Percentiles rank a stretch among this genome's conserved stretches.
These are phyloP conservation scores for Dryadomyces sulphureus DNA, from an alignment of 2,329 filamentous ascomycete genomes.

Conservation along the genomic window DNA sequence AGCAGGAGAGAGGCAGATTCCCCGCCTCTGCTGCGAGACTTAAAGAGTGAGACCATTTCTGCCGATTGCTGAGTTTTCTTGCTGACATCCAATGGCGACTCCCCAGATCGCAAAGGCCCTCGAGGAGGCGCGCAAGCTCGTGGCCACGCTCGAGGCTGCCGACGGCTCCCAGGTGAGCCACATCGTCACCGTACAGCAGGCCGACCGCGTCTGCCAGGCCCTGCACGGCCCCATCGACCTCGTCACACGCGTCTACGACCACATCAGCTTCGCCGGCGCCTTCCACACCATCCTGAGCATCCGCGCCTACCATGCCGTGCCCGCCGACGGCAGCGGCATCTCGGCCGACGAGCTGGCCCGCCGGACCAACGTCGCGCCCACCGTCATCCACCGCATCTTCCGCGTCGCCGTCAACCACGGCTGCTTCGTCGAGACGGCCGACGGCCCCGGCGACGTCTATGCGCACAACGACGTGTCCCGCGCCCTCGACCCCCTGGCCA, in stretches of 20 bases:
- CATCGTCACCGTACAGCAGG: neutral
- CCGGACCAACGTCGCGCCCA: neutral
- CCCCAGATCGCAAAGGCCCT: neutral
- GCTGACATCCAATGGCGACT: neutral
- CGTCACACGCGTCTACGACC: neutral
- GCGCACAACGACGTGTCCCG: neutral
- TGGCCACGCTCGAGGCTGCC: conserved; percentile 1
- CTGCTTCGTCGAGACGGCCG: neutral
- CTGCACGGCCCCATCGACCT: neutral
- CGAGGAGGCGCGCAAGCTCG: conserved; percentile 1
- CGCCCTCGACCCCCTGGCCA: neutral
- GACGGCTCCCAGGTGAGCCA: neutral
- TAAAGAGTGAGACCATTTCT: too few species aligned
- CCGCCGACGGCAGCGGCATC: neutral
- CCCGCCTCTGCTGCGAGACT: too few species aligned
- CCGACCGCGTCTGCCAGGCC: neutral
- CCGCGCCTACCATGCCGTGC: conserved; percentile 2
- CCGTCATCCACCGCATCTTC: conserved; percentile 4
- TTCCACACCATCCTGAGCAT: conserved; percentile 1
- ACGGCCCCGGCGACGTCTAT: neutral
- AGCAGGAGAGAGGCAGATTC: too few species aligned
- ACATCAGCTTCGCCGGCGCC: neutral
- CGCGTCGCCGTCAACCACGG: neutral
- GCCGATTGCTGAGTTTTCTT: too few species aligned
- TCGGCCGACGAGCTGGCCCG: neutral